Percentiles rank a stretch among this genome's conserved stretches.
Evolutionary conservation across 2,329 filamentous ascomycete genomes (phyloP).

Genomic region (Dryadomyces sulphureus): DNA sequence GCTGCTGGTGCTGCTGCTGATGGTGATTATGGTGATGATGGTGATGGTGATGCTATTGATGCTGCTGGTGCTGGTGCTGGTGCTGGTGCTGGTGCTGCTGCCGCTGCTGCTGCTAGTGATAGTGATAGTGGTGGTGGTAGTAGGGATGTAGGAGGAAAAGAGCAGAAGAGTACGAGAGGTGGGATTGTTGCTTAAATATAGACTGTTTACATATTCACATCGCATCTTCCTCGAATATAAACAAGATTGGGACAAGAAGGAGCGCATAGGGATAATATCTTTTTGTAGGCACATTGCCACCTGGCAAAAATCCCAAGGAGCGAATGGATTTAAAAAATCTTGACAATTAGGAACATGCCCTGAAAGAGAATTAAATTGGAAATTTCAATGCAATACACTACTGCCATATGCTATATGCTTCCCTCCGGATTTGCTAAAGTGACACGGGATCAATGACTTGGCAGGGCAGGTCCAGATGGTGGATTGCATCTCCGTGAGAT

Average conservation of each 20-base stretch:
- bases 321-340: neutral
- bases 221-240: too few species aligned
- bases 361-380: slow-evolving; percentile 1
- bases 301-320: too few species aligned
- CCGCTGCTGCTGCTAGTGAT: neutral
- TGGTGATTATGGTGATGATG: neutral
- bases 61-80: too few species aligned
- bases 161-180: neutral
- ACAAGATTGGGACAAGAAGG: too few species aligned
- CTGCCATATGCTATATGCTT: slow-evolving; percentile 9
- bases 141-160: neutral
- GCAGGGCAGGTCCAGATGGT: slow-evolving; percentile 17
- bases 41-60: neutral
- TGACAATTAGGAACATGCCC: neutral
- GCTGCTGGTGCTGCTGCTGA: neutral
- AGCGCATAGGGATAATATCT: too few species aligned
- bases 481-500: slow-evolving; percentile 18
- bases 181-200: neutral
- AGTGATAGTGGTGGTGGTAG: neutral
- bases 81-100: neutral
- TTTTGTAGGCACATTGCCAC: too few species aligned
- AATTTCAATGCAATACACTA: slow-evolving; percentile 1
- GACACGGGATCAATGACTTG: slow-evolving; percentile 18
- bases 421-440: slow-evolving; percentile 19
- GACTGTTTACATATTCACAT: too few species aligned